Percentiles rank a stretch among this genome's conserved stretches.
Evolutionary conservation across 2,329 filamentous ascomycete species (phyloP).

Genomic region (Stachybotrys echinatus): DNA sequence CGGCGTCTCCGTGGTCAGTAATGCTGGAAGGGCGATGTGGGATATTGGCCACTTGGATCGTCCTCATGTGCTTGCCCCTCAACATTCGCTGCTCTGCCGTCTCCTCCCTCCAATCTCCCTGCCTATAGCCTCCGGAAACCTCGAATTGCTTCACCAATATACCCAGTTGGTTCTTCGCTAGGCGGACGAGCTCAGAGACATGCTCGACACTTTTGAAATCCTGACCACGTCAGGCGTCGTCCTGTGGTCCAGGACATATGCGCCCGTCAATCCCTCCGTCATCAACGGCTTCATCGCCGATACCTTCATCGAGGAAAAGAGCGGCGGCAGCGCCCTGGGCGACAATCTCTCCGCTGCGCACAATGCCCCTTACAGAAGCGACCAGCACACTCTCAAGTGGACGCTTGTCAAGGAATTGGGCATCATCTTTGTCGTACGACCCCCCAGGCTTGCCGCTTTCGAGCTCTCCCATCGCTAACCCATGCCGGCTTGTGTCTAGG

Average conservation of each 20-base stretch:
- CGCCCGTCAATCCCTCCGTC: conserved; percentile 71
- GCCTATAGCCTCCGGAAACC: no score
- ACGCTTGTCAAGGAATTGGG: conserved; percentile 87
- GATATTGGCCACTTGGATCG: no score
- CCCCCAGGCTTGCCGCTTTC: conserved; percentile 10
- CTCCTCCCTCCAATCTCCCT: no score
- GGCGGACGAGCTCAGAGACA: conserved; percentile 29
- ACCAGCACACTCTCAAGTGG: conserved; percentile 95
- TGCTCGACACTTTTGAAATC: conserved; percentile 97
- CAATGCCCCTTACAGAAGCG: conserved; percentile 77
- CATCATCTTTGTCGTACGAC: conserved; percentile 81
- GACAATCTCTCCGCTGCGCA: conserved; percentile 52
- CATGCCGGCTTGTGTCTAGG: conserved; percentile 47
- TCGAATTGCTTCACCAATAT: no score
- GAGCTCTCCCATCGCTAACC: conserved; percentile 5
- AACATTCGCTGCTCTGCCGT: no score
- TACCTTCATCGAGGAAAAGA: conserved; percentile 95
- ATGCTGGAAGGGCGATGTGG: no score
- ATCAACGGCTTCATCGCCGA: conserved; percentile 95
- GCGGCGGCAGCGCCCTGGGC: conserved; percentile 54
- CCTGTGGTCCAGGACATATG: conserved; percentile 87
- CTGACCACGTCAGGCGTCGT: conserved; percentile 94
- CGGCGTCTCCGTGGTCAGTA: no score
- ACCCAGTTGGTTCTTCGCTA: no score
- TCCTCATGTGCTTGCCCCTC: no score